Evolutionary conservation across 768 basidiomycete species (phyloP).

Genomic region (Lactarius deliciosus): DNA sequence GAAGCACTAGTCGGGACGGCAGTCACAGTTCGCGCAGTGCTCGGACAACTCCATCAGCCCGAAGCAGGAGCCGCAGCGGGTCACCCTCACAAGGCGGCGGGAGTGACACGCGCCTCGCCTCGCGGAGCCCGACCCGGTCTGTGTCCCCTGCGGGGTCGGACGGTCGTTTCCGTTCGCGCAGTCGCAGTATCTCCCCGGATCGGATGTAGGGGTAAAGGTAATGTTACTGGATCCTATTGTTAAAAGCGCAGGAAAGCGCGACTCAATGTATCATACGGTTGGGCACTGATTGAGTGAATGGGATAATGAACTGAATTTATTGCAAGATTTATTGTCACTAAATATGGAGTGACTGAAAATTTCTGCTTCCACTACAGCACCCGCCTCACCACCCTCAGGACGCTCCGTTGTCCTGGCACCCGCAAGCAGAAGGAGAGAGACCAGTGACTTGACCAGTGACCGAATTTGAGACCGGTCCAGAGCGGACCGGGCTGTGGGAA

Average conservation of each 20-base stretch:
- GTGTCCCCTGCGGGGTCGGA: constrained; percentile 32
- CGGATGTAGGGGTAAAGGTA: constrained; percentile 45
- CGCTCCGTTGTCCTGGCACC: too few relatives aligned
- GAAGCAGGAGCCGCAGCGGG: constrained; percentile 35
- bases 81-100: constrained; percentile 51
- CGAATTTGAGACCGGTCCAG: too few relatives aligned
- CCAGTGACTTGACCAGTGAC: too few relatives aligned
- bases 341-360: too few relatives aligned
- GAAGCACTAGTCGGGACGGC: constrained; percentile 37
- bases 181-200: constrained; percentile 41
- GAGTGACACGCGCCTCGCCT: constrained; percentile 67
- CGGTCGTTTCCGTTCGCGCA: constrained; percentile 36
- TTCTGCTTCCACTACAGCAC: too few relatives aligned
- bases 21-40: constrained; percentile 39
- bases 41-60: constrained; percentile 33
- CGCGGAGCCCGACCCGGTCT: constrained; percentile 45
- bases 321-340: too few relatives aligned
- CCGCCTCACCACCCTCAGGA: too few relatives aligned
- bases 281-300: too few relatives aligned
- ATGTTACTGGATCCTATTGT: background rate
- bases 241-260: background rate
- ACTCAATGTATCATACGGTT: background rate
- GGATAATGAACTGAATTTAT: too few relatives aligned
- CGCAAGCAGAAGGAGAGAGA: too few relatives aligned
- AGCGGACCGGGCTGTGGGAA: too few relatives aligned